A percentile compares a stretch with the other conserved stretches of the same genome.
These are phyloP conservation scores for Botrytis deweyae DNA, from an alignment of 2,329 filamentous ascomycete species.

Conservation along the genomic window DNA sequence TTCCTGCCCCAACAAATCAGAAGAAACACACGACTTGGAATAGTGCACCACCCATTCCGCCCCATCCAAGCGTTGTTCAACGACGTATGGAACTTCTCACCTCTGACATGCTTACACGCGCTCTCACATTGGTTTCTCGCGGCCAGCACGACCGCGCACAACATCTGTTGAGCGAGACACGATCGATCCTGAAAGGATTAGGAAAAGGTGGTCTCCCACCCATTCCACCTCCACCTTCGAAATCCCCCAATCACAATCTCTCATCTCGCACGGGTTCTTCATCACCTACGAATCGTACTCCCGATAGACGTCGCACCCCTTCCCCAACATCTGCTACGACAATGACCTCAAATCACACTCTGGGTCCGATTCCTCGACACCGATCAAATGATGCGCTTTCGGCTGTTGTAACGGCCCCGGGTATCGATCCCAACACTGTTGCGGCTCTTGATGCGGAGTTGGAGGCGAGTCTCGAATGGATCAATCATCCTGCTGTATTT, in stretches of 20 bases:
- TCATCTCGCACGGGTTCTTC: conserved; percentile 25
- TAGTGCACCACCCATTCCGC: conserved; percentile 78
- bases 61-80: conserved; percentile 92
- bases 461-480: conserved; percentile 91
- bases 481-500: conserved; percentile 94
- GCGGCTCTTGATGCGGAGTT: conserved; percentile 86
- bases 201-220: conserved; percentile 93
- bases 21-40: conserved; percentile 65
- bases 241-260: conserved; percentile 26
- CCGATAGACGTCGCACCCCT: conserved; percentile 43
- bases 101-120: conserved; percentile 94
- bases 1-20: conserved; percentile 62
- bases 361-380: conserved; percentile 48
- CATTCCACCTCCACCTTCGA: conserved; percentile 63
- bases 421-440: conserved; percentile 83
- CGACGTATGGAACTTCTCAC: conserved; percentile 96
- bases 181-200: conserved; percentile 91
- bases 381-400: conserved; percentile 50
- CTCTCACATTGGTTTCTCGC: conserved; percentile 83
- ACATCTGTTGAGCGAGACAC: conserved; percentile 87
- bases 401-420: conserved; percentile 57
- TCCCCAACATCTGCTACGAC: conserved; percentile 45
- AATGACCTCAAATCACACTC: conserved; percentile 33
- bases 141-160: conserved; percentile 93
- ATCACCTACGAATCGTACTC: conserved; percentile 35